Conservation (phyloP, 495 filamentous ascomycete genomes). For the Neurospora africana region DNA sequence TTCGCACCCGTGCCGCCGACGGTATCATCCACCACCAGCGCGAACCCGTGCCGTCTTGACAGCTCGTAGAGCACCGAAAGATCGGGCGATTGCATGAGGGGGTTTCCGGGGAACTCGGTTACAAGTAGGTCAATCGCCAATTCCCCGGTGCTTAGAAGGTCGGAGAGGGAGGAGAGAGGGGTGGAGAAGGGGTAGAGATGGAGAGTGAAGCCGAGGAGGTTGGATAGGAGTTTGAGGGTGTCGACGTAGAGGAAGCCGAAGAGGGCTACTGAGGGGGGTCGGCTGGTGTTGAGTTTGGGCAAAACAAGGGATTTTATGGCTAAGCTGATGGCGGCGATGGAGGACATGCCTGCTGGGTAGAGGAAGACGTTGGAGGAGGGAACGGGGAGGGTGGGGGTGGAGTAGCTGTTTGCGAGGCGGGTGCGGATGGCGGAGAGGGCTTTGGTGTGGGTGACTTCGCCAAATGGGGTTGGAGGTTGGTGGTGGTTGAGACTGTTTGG, state of each 20-base stretch:
- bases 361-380: constrained; percentile 10
- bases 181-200: constrained; percentile 4
- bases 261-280: background rate
- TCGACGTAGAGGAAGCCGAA: constrained; percentile 19
- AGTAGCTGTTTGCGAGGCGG: constrained; percentile 1
- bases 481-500: too few relatives aligned
- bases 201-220: background rate
- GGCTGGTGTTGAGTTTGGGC: background rate
- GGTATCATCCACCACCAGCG: constrained; percentile 20
- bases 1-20: constrained; percentile 9
- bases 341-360: constrained; percentile 16
- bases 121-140: constrained; percentile 3
- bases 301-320: constrained; percentile 2
- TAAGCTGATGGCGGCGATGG: constrained; percentile 1
- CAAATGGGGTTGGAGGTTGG: background rate
- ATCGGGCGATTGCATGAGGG: constrained; percentile 14
- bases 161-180: background rate
- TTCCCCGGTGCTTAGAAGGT: background rate
- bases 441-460: background rate
- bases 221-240: constrained; percentile 13
- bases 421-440: background rate
- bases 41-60: background rate
- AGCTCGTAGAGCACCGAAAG: background rate
- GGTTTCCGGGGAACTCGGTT: constrained; percentile 24
- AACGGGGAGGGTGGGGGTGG: background rate